Conservation (phyloP, 2,329 filamentous ascomycete genomes). For the Cladosporium sp. region DNA sequence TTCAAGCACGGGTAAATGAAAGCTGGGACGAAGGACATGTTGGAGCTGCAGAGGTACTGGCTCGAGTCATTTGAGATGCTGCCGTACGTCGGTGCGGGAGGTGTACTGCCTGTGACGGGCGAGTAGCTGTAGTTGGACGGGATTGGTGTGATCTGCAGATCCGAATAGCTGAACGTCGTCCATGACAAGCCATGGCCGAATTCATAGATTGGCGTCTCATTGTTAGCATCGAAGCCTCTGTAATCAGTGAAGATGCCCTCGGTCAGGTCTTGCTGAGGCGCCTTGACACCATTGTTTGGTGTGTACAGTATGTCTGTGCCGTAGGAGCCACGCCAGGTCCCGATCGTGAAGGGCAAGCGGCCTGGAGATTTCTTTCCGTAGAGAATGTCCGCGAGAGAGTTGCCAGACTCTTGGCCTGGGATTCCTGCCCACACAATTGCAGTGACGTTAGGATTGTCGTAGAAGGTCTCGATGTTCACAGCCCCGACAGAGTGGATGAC, state of each 20-base stretch:
- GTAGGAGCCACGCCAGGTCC: slow-evolving; percentile 69
- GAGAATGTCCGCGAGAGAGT: slow-evolving; percentile 72
- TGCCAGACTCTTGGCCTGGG: slow-evolving; percentile 42
- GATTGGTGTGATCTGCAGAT: slow-evolving; percentile 44
- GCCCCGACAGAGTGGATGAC: slow-evolving; percentile 29
- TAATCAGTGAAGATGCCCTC: slow-evolving; percentile 89
- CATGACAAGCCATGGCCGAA: slow-evolving; percentile 87
- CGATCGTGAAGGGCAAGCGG: slow-evolving; percentile 81
- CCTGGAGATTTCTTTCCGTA: slow-evolving; percentile 76
- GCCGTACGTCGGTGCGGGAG: slow-evolving; percentile 58
- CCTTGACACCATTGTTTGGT: slow-evolving; percentile 61
- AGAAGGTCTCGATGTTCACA: slow-evolving; percentile 27
- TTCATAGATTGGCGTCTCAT: slow-evolving; percentile 71
- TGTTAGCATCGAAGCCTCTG: slow-evolving; percentile 75
- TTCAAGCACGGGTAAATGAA: slow-evolving; percentile 70
- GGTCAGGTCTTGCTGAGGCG: slow-evolving; percentile 76
- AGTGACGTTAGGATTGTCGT: slow-evolving; percentile 28
- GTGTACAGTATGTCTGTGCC: slow-evolving; percentile 67
- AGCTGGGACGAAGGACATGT: slow-evolving; percentile 48
- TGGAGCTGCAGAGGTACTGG: slow-evolving; percentile 54
- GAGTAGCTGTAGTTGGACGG: slow-evolving; percentile 47
- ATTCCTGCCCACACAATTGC: slow-evolving; percentile 27
- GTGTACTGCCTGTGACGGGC: slow-evolving; percentile 57
- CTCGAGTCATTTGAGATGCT: slow-evolving; percentile 56
- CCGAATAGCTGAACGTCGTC: slow-evolving; percentile 63